Evolutionary conservation across 2,329 filamentous ascomycete species (phyloP), one percentile per base, ranked within the genome.

Genomic region (Verticillium dahliae): DNA sequence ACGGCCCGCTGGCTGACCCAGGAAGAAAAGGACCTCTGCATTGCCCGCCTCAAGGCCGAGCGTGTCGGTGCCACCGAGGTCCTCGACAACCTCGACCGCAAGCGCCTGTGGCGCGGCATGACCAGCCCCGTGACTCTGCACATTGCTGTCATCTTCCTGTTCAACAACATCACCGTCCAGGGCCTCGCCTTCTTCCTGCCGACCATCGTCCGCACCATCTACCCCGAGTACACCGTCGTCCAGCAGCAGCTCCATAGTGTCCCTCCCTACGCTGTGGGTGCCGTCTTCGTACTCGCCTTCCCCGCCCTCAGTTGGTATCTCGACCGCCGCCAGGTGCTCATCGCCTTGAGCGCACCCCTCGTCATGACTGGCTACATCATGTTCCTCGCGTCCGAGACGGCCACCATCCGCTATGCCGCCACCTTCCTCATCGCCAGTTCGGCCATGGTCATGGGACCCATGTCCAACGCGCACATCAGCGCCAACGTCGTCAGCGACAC

Each of bases 401-500:
- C 78, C 0, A 74, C 76, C 34, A 82, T 85, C 1, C 83, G 87
- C 18, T 92, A 91, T 69, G 88, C 82, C 0, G 89, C 88, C 0
- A 89, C 87, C 0, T 92, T 91, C 73, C 72, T 91, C 61, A 86
- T 90, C 60, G 83, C 87, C 1, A 78, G 79, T 7, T 87, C 86
- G 0, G 83, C 85, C 4, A 91, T 90, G 67, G 73, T 82, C 3
- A 81, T 85, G 56, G 88, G 87, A 0, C 80, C 88, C 0, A 79
- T 91, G 13, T 84, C 82, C 66, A 90, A 89, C 65, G 88, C 88
- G 0, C 82, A 90, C 61, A 85, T 83, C 0, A 85, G 87, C 0
- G 88, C 87, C 6, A 91, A 91, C 66, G 87, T 91, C 0, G 82
- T 90, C 7, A 86, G 85, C 4, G 89, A 91, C 66, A 90, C 89